A percentile compares a stretch with the other conserved stretches of the same genome.
phyloP scores from a whole-genome alignment of 495 filamentous ascomycete species.

The Penicillium paxilli region DNA sequence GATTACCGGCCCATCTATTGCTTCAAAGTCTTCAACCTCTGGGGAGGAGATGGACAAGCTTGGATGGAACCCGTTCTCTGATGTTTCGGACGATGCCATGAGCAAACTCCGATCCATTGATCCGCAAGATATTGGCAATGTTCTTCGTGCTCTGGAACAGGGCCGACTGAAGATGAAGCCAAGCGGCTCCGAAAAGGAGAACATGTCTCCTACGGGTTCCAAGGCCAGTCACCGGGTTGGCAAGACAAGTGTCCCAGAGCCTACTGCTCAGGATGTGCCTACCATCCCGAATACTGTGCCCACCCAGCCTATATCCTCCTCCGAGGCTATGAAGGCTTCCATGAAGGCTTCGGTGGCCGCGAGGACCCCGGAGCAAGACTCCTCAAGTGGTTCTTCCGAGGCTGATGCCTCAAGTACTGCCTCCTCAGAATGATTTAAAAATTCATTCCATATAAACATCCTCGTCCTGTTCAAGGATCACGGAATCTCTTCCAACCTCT shows the following conservation, averaged over 20 bases:
- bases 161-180: constrained; percentile 35
- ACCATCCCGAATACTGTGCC: constrained; percentile 30
- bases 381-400: not conserved
- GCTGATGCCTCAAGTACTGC: not conserved
- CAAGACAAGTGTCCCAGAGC: constrained; percentile 10
- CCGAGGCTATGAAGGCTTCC: constrained; percentile 8
- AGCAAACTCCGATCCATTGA: constrained; percentile 41
- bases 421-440: not conserved
- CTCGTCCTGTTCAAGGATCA: not conserved
- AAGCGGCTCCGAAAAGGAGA: constrained; percentile 32
- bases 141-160: constrained; percentile 40
- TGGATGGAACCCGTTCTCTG: constrained; percentile 41
- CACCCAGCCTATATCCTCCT: constrained; percentile 33
- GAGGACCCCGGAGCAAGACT: not conserved
- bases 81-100: constrained; percentile 40
- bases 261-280: constrained; percentile 19
- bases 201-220: constrained; percentile 35
- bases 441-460: not conserved
- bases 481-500: not conserved
- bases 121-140: constrained; percentile 35
- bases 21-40: constrained; percentile 35
- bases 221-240: constrained; percentile 20
- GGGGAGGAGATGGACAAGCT: constrained; percentile 40
- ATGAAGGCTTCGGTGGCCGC: not conserved
- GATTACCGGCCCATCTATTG: constrained; percentile 33